Evolutionary conservation across 2,329 filamentous ascomycete genomes (phyloP), one percentile per base, ranked within the genome.

Genomic region (Fusarium coicis): DNA sequence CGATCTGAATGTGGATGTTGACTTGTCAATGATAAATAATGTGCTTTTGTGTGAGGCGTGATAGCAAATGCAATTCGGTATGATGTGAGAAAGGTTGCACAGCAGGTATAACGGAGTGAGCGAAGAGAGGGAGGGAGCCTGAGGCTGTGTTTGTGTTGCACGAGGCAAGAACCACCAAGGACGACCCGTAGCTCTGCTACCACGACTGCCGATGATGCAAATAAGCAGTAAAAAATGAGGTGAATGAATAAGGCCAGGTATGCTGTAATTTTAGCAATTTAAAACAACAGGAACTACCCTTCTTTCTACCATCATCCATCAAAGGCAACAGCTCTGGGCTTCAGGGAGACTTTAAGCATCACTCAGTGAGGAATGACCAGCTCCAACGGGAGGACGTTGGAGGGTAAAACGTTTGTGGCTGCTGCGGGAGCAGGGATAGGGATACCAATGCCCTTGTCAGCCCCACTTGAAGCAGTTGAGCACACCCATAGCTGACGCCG

Each of bases 261-360:
- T 65, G 58, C 26, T 58, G 30, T 53, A 70, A 55, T 58, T 53
- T 56, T 47, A 50, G 47, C 14, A 39, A 30, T 58, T 54, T 49
- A 26, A 61, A 64, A 55, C 53, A 54, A 40, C 26, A 49, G 46
- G 40, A 61, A 64, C 10, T 47, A 32, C 61, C 56, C 28, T 55
- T 72, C 60, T 60, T 55, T 42, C 36, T 72, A 16, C 40, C 50
- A 59, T 52, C 43, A 39, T 49, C 44, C 36, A 46, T 56, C 58
- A 46, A 56, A 43, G 52, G 37, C 61, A 65, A 72, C 58, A 54
- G 68, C 43, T 58, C 23, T 63, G 67, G 76, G 76, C 36, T 49
- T 64, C 62, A 74, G 73, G 76, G 68, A 66, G 66, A 74, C 75
- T 78, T 78, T 78, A 78, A 78, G 44, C 66, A 70, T 66, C 61